Evolutionary conservation across 495 filamentous ascomycete genomes (phyloP).

Genomic region (Trichocladium antarcticum): DNA sequence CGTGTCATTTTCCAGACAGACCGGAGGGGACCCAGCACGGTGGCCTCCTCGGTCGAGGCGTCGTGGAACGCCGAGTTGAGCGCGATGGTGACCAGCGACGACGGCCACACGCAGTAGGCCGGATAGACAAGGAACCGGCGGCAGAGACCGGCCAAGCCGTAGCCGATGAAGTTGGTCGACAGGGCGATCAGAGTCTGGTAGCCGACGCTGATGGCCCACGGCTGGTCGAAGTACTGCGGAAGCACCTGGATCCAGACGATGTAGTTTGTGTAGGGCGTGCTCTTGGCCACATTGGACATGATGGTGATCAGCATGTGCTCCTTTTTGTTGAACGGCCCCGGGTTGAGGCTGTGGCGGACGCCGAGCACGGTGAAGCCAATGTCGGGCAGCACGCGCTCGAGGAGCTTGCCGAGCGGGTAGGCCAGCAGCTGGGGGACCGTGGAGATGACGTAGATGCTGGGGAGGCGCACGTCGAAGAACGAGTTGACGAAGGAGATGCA

Average conservation of each 20-base stretch:
- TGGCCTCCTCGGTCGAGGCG: constrained; percentile 17
- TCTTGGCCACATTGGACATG: constrained; percentile 33
- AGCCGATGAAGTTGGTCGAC: constrained; percentile 42
- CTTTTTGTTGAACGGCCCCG: constrained; percentile 42
- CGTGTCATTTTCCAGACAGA: constrained; percentile 26
- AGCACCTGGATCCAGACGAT: constrained; percentile 38
- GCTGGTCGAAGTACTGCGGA: constrained; percentile 33
- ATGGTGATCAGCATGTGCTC: constrained; percentile 44
- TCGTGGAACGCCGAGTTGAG: constrained; percentile 37
- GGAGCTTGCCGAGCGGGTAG: constrained; percentile 30
- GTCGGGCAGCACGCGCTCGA: constrained; percentile 28
- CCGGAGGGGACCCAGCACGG: constrained; percentile 27
- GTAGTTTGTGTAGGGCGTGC: constrained; percentile 31
- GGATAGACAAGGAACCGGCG: constrained; percentile 47
- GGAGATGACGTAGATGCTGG: constrained; percentile 26
- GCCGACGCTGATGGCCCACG: constrained; percentile 25
- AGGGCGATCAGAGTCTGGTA: constrained; percentile 38
- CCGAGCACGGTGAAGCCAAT: constrained; percentile 31
- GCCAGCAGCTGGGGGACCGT: constrained; percentile 33
- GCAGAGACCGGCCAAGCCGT: constrained; percentile 42
- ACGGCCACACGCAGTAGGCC: constrained; percentile 35
- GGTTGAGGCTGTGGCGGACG: constrained; percentile 33
- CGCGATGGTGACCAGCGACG: constrained; percentile 35
- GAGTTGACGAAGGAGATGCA: constrained; percentile 34
- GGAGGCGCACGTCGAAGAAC: constrained; percentile 33